Evolutionary conservation across 2,329 filamentous ascomycete species (phyloP), one percentile per base, ranked within the genome.

Genomic region (Xylariaceae sp.): DNA sequence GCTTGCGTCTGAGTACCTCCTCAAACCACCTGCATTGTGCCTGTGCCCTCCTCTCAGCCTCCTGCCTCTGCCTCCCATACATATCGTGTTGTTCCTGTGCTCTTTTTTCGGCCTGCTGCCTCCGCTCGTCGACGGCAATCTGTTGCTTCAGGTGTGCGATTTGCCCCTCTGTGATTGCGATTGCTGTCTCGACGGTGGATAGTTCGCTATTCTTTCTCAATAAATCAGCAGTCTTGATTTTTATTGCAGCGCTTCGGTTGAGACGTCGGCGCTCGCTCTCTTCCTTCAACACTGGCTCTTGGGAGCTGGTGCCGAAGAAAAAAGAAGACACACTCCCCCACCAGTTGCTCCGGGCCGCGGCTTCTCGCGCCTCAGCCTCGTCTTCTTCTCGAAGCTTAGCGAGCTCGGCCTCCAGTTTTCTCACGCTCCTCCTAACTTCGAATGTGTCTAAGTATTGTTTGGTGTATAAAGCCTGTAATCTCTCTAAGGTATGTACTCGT

Each of bases 371-470:
- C 16, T 45, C 41, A 8, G 35, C n/a, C 11, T 24, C 26, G 6
- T 44, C 41, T 33, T 52, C 41, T 16, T 16, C 23, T 16, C 35
- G 41, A 16, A 52, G 49, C 18, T 23, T 27, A 3, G 32, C 13
- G 27, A 52, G 30, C 16, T 52, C 49, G 13, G 26, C 21, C 13
- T 52, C 27, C 6, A 52, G 21, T 13, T 36, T 40, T 40, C 21
- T 27, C 35, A 52, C n/a, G 6, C 26, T 20, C 33, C 42, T 33
- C 13, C 27, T 37, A 9, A n/a, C 16, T 29, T 52, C 42, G 6
- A 16, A 46, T 5, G 46, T 26, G 11, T 52, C 33, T n/a, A 27
- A 26, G 5, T 46, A 33, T 11, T 46, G 41, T 9, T 8, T 18
- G 15, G 36, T 10, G 15, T 41, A 33, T 27, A 20, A 35, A 10